Evolutionary conservation across 148 eudicot species (phyloP), one percentile per base, ranked within the genome.

Genomic region (Camellia japonica): DNA sequence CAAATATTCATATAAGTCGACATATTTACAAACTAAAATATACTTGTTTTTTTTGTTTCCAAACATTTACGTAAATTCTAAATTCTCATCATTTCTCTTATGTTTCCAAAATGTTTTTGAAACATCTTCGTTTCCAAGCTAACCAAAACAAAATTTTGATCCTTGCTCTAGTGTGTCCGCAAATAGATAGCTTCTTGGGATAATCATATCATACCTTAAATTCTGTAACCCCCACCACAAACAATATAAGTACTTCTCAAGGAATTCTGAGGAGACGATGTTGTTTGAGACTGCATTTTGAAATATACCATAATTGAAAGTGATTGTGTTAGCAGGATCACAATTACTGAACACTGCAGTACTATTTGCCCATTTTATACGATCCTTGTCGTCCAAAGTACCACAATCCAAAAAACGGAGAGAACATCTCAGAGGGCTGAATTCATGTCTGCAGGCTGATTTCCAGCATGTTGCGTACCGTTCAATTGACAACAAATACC

Each of bases 191-290:
- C 52, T 49, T 49, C 6, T 5, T 49, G 5, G 52, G 52, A 49
- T 5, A 30, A 30, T 30, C 38, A 30, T 30, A 49, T 55, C 30
- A 75, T 87, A 91, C 99, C 98, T 96, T 77, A 96, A 79, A 77
- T 94, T 89, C 83, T 94, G 99, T 69, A 96, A 84, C 43, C 99
- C 99, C 99, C 98, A 96, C 98, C 99, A 94, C 68, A 96, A 84
- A 82, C 99, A 96, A 82, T 92, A 96, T 82, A 94, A 92, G 38
- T 96, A 96, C 87, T 94, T 96, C 60, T 83, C 84, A 19, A 91
- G 20, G 58, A 96, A 96, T 47, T 54, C 85, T 47, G 97, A 84
- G 81, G 93, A 84, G 83, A 96, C 89, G 30, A 92, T 97, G 76
- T 84, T 81, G 67, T 96, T 96, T 10, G 62, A 66, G 20, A 91